Base-by-base conservation (phyloP, 352 stramenopile species). In the Pythium rhizo-oryzae region DNA sequence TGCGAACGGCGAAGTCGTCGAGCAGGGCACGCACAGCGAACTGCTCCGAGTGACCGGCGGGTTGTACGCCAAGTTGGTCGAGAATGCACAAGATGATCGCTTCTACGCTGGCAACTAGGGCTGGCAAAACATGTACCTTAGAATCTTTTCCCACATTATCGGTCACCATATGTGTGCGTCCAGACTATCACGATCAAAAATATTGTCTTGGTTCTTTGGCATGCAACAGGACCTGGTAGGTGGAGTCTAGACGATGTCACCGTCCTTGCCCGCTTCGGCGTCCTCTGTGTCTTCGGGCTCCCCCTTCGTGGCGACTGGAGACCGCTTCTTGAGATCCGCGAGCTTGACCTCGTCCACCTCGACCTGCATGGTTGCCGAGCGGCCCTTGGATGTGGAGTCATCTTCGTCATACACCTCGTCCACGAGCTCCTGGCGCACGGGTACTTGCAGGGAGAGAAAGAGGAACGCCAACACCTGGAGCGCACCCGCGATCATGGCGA, bases 1-100 rank as follows among this genome's bases (percentile, higher is more conserved):
- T 52, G 77, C 97, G n/a, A 79, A 95, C 21, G 97, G 97, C 11
- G 77, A 80, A 56, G 88, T 99, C 24, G 84, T 93, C 3, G 96
- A 99, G 70, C 76, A 89, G 39, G 97, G 97, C 21, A 98, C 84
- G 5, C 96, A 99, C 75, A 69, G 89, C 24, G 85, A 98, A 19
- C 77, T 99, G 15, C 50, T 98, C 28, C 67, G 69, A 8, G 2
- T 65, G 1, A n/a, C 69, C 0, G 62, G 69, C 8, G 57, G 68
- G 0, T 16, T 71, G 0, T 75, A 75, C 63, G 57, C 69, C 49
- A 67, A 65, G 47, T 46, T 75, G 6, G 69, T 70, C 4, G 56
- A 71, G 30, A 74, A 63, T 28, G 19, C 49, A 4, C 21, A 67
- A 0, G 68, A 74, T 35, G 35, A 69, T 13, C 61, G 68, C 4